A percentile compares a stretch with the other conserved stretches of the same genome.
Conservation (phyloP, 2,329 filamentous ascomycete species). For the Colletotrichum sp. region DNA sequence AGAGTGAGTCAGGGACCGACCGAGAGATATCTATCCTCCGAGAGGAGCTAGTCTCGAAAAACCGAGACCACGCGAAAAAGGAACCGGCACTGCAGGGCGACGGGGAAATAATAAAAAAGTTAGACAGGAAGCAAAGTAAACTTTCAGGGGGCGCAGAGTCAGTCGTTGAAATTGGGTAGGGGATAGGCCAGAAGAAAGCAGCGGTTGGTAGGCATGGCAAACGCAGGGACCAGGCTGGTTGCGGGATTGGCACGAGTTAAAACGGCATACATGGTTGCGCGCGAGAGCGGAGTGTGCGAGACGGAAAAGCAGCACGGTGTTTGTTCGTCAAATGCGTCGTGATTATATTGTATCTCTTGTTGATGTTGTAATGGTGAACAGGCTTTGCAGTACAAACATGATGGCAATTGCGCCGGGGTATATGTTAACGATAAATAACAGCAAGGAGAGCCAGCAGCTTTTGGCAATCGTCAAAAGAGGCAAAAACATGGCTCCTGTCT, state of each 20-base stretch:
- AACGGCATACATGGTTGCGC: not conserved
- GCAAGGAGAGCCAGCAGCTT: not conserved
- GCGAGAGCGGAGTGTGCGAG: not conserved
- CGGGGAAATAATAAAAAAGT: not conserved
- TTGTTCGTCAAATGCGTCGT: not conserved
- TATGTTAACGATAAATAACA: conserved; percentile 13
- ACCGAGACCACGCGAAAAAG: not conserved
- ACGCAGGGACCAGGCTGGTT: not conserved
- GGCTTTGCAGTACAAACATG: not conserved
- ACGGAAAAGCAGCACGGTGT: not conserved
- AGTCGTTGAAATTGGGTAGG: not conserved
- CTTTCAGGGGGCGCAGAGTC: not conserved
- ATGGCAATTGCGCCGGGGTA: conserved; percentile 23
- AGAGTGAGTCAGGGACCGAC: not conserved
- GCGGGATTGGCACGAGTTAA: not conserved
- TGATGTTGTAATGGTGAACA: not conserved
- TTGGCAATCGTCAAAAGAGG: not conserved
- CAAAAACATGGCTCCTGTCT: not conserved
- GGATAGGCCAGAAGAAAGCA: not conserved
- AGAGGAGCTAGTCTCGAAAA: not conserved
- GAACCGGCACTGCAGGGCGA: not conserved
- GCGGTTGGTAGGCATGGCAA: not conserved
- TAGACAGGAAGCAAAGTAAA: not conserved
- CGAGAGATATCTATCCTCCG: not conserved
- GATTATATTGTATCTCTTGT: conserved; percentile 6